phyloP scores from a whole-genome alignment of 2,329 filamentous ascomycete species.

The Pestalotiopsis sp. region DNA sequence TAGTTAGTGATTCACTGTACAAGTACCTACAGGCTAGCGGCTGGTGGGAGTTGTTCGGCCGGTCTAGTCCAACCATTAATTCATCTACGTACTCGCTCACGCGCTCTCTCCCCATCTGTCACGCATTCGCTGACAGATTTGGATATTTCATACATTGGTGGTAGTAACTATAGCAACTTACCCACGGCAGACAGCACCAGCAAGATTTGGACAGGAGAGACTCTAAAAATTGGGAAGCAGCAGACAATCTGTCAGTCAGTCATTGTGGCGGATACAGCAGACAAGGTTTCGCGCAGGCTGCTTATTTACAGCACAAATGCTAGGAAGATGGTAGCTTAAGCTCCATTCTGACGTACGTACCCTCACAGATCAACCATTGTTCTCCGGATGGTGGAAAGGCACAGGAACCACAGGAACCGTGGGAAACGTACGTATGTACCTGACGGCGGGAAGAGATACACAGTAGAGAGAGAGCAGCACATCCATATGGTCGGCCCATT shows the following conservation, averaged over 20 bases:
- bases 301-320: neutral
- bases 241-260: neutral
- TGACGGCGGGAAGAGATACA: no score
- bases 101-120: neutral
- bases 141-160: neutral
- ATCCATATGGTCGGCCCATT: no score
- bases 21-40: neutral
- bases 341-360: neutral
- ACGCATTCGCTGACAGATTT: neutral
- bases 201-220: neutral
- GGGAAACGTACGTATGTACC: neutral
- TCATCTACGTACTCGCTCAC: neutral
- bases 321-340: neutral
- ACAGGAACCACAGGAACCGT: neutral
- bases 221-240: neutral
- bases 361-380: neutral
- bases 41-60: neutral
- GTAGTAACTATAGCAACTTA: neutral
- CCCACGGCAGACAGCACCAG: neutral
- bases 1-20: neutral
- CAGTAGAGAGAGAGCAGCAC: no score
- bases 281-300: neutral
- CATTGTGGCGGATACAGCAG: neutral
- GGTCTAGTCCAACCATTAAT: neutral
- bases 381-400: neutral